Base-by-base conservation (phyloP, 768 basidiomycete species). In the Tulasnella calospora region DNA sequence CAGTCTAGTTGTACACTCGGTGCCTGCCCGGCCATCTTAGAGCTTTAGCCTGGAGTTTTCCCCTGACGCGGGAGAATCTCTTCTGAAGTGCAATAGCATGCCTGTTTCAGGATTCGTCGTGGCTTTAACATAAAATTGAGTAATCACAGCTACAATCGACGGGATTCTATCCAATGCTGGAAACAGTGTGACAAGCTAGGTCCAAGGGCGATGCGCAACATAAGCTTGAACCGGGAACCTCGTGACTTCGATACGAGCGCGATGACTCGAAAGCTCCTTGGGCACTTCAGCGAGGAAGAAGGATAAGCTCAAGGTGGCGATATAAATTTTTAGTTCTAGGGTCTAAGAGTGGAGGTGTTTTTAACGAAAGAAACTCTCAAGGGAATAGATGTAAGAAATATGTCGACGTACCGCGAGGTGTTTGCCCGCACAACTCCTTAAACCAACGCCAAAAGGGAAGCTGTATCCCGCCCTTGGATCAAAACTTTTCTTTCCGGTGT, bases 261-360 rank as follows among this genome's bases (percentile, higher is more conserved):
- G 30, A 7, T 67, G 33, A 27, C 61, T 35, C 6, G 61, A 67
- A 67, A 73, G 46, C 38, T 73, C 71, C 71, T 73, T 47, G 15
- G 71, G 71, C 13, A 73, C 71, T 40, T 33, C 27, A 19, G 10
- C 71, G n/a, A 73, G 46, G 71, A 73, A 73, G 23, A 73, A 73
- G n/a, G 71, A 27, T 23, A 73, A 19, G 36, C 27, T 41, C 40
- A 73, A 33, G n/a, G 71, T 73, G 38, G 71, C 71, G 30, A 73
- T 17, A 8, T 73, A 73, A 33, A 73, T 36, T 19, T 73, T 73
- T 3, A 73, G 71, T 27, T 73, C 71, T 2, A 67, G 61, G 6
- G 15, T 15, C 61, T 67, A n/a, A 13, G 27, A 30, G 13, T 19
- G 17, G 15, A 27, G 8, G 30, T 27, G 27, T 0, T 27, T 30